Conservation (phyloP, 306 rosid species). For the Ziziphus jujuba region DNA sequence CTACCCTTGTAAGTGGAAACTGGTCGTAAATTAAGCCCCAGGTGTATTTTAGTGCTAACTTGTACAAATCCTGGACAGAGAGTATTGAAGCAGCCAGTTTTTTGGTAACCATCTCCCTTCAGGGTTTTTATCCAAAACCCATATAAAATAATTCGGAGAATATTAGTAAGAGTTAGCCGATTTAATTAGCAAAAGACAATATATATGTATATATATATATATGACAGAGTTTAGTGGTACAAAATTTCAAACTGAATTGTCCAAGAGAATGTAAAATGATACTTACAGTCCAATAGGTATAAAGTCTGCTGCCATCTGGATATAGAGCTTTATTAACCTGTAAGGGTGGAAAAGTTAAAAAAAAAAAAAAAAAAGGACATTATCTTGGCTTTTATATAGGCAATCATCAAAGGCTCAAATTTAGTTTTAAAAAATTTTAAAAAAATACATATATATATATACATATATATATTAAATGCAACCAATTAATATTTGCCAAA, state of each 20-base stretch:
- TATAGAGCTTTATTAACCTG: constrained; percentile 13
- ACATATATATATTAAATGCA: too few relatives aligned
- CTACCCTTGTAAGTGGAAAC: constrained; percentile 20
- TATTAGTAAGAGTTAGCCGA: too few relatives aligned
- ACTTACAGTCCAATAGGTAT: constrained; percentile 31
- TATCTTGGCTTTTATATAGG: too few relatives aligned
- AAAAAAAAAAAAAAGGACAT: not conserved
- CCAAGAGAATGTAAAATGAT: not conserved
- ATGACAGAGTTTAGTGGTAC: not conserved
- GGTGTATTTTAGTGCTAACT: constrained; percentile 15
- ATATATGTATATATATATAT: too few relatives aligned
- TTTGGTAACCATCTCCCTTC: constrained; percentile 28
- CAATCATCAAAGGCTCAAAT: too few relatives aligned
- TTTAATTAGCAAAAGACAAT: not conserved
- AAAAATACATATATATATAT: too few relatives aligned
- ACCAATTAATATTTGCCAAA: too few relatives aligned
- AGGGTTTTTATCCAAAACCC: not conserved
- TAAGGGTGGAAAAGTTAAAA: too few relatives aligned
- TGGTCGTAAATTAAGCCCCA: constrained; percentile 18
- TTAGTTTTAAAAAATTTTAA: too few relatives aligned
- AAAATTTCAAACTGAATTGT: not conserved
- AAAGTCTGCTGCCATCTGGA: constrained; percentile 11
- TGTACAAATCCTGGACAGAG: constrained; percentile 37
- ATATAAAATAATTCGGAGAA: not conserved
- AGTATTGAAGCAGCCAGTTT: constrained; percentile 30